Percentiles rank a stretch among this genome's conserved stretches.
Conservation (phyloP, 169 alveolate genomes). For the Theileria equi region DNA sequence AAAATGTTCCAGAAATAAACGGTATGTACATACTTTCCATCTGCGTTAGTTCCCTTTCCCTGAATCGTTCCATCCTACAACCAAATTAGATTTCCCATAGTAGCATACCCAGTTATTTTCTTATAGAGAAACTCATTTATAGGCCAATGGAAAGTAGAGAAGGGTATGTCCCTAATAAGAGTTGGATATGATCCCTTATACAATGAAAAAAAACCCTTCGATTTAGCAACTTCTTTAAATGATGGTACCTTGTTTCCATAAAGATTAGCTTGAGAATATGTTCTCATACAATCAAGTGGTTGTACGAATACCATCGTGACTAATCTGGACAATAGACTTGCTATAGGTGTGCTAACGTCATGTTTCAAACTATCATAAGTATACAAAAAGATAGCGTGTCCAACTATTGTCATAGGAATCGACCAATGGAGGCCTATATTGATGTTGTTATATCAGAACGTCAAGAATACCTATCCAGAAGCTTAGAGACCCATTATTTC, state of each 20-base stretch:
- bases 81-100: background rate
- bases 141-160: conserved; percentile 66
- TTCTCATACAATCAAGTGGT: conserved; percentile 62
- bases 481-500: conserved; percentile 20
- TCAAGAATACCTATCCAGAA: conserved; percentile 48
- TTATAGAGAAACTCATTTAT: conserved; percentile 43
- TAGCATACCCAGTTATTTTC: background rate
- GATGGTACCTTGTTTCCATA: background rate
- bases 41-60: background rate
- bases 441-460: background rate
- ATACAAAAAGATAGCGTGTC: conserved; percentile 47
- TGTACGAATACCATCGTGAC: conserved; percentile 23
- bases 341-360: conserved; percentile 21
- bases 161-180: conserved; percentile 56
- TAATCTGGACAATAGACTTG: conserved; percentile 49
- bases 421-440: conserved; percentile 20
- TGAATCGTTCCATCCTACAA: background rate
- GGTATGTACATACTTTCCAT: conserved; percentile 24
- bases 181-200: conserved; percentile 49
- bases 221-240: conserved; percentile 2
- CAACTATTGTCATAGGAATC: conserved; percentile 16
- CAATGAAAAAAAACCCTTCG: conserved; percentile 13
- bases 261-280: conserved; percentile 55
- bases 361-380: conserved; percentile 38
- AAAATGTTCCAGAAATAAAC: conserved; percentile 28